Percentiles rank a stretch among this genome's conserved stretches.
These are phyloP conservation scores for Rhynchospora tenuis DNA, from an alignment of 176 grass and related monocot species.

Conservation along the genomic window DNA sequence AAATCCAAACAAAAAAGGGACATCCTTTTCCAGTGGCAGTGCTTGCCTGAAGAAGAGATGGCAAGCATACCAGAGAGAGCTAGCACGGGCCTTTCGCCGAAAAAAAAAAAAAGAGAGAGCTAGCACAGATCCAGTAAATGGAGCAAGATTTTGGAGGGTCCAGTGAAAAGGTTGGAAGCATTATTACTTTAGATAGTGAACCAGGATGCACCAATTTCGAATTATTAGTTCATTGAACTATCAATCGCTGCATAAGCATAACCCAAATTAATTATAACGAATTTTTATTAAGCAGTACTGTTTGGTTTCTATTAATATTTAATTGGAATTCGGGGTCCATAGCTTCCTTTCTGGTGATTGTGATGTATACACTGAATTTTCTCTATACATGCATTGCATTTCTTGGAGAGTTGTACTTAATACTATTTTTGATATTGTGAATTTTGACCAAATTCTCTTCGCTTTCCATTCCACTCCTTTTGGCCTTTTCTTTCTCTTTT, in stretches of 20 bases:
- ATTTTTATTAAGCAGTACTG: not conserved
- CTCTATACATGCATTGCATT: not conserved
- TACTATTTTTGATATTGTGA: not conserved
- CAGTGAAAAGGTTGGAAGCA: not conserved
- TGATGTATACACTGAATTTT: not conserved
- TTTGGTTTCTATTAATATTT: not conserved
- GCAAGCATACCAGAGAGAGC: not conserved
- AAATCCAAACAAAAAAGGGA: not conserved
- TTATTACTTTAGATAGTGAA: not conserved
- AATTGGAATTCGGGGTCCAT: not conserved
- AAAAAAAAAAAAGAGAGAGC: too few relatives aligned
- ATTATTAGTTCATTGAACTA: not conserved
- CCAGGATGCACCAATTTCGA: not conserved
- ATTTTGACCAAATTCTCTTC: not conserved
- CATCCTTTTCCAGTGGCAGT: not conserved
- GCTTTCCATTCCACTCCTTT: not conserved
- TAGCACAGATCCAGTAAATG: not conserved
- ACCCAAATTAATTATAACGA: not conserved
- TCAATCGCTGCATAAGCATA: not conserved
- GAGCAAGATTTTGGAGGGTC: constrained; percentile 5
- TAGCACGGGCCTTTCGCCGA: too few relatives aligned
- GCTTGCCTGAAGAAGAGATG: constrained; percentile 8
- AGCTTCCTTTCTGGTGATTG: not conserved
- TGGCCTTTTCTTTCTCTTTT: not conserved
- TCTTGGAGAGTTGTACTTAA: not conserved